Evolutionary conservation across 2,329 filamentous ascomycete genomes (phyloP).

Genomic region (Colletotrichum sp.): DNA sequence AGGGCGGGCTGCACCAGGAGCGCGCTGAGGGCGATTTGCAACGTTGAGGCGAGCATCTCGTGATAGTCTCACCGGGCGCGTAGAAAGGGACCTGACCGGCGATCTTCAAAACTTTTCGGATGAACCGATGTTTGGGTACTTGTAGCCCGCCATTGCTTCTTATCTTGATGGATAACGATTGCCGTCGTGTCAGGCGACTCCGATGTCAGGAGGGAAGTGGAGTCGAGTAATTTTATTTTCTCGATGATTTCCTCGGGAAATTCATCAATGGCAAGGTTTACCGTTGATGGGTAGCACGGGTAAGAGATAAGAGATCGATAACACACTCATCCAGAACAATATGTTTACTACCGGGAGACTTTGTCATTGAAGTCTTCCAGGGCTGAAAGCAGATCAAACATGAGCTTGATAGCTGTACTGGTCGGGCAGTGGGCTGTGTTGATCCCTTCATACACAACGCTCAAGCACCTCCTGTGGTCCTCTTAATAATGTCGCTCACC

Average conservation of each 20-base stretch:
- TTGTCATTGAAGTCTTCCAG: background rate
- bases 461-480: no score
- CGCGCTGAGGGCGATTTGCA: background rate
- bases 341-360: background rate
- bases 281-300: background rate
- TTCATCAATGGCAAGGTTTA: background rate
- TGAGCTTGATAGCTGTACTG: background rate
- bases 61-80: background rate
- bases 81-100: background rate
- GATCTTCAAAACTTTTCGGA: background rate
- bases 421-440: no score
- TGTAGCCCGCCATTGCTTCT: background rate
- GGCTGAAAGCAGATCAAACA: background rate
- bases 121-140: background rate
- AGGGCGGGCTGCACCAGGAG: background rate
- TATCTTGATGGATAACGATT: background rate
- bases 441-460: background rate
- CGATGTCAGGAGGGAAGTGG: slow-evolving; percentile 1
- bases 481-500: background rate
- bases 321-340: background rate
- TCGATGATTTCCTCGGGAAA: background rate
- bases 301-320: background rate
- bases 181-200: background rate
- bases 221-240: background rate
- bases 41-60: background rate